These are phyloP conservation scores for Dalbergia oliveri DNA, from an alignment of 306 rosid genomes.

Conservation along the genomic window DNA sequence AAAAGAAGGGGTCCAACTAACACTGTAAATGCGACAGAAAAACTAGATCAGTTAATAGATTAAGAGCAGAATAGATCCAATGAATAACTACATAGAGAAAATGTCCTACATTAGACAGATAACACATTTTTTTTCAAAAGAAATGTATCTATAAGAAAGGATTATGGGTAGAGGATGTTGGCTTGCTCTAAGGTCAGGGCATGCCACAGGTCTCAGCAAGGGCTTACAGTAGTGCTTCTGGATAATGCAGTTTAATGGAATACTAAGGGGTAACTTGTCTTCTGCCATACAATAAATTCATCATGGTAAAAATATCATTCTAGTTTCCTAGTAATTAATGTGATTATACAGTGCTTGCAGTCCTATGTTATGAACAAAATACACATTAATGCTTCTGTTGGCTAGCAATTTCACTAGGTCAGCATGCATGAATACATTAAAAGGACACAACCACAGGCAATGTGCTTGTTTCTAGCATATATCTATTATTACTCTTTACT, in stretches of 20 bases:
- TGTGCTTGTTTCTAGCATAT: constrained; percentile 32
- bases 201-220: constrained; percentile 10
- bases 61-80: constrained; percentile 34
- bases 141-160: too few relatives aligned
- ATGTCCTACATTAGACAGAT: constrained; percentile 18
- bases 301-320: constrained; percentile 27
- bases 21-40: constrained; percentile 65
- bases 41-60: constrained; percentile 51
- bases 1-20: constrained; percentile 98
- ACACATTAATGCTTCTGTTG: constrained; percentile 25
- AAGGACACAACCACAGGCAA: constrained; percentile 23
- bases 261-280: constrained; percentile 29
- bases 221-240: constrained; percentile 10
- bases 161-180: neutral
- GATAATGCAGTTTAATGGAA: constrained; percentile 8
- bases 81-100: constrained; percentile 33
- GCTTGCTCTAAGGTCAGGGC: constrained; percentile 28
- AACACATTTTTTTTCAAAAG: neutral
- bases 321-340: constrained; percentile 37
- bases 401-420: constrained; percentile 27
- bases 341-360: constrained; percentile 5
- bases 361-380: constrained; percentile 13
- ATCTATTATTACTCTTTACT: constrained; percentile 35
- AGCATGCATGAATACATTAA: constrained; percentile 4
- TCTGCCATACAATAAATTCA: constrained; percentile 10